Percentiles rank a stretch among this genome's conserved stretches.
Evolutionary conservation across 208 protist genomes (phyloP).

Genomic region (Naegleria fowleri): DNA sequence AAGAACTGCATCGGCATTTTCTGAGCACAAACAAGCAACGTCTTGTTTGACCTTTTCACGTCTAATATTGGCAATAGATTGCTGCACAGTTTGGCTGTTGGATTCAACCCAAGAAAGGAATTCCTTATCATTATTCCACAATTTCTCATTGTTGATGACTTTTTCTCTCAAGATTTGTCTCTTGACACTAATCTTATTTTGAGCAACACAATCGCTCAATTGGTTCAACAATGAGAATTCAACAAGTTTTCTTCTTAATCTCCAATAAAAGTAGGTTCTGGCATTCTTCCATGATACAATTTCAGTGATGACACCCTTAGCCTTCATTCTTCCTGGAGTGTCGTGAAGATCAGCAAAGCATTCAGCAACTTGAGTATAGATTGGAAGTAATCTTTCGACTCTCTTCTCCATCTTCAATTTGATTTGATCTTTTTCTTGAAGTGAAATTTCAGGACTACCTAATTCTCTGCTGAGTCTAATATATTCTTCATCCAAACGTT

Average conservation of each 20-base stretch:
- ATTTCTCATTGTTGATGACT: background rate
- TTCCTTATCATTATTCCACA: background rate
- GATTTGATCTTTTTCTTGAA: slow-evolving; percentile 25
- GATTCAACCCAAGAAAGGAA: background rate
- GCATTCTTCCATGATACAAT: slow-evolving; percentile 79
- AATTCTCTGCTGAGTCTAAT: background rate
- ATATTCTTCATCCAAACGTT: slow-evolving; percentile 65
- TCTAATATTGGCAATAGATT: background rate
- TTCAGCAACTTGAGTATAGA: slow-evolving; percentile 86
- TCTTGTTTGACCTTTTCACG: background rate
- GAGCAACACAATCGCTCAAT: background rate
- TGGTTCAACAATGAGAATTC: slow-evolving; percentile 39
- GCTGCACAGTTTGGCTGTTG: background rate
- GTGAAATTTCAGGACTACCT: background rate
- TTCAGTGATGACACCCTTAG: slow-evolving; percentile 76
- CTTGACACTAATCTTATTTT: background rate
- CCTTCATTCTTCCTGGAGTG: slow-evolving; percentile 87
- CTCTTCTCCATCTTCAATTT: slow-evolving; percentile 29
- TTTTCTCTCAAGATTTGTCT: background rate
- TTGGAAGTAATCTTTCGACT: slow-evolving; percentile 48
- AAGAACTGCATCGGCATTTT: background rate
- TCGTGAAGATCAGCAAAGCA: slow-evolving; percentile 94
- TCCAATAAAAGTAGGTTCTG: slow-evolving; percentile 79
- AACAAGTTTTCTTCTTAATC: slow-evolving; percentile 76
- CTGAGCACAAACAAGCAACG: background rate